Conservation (phyloP, 768 basidiomycete species). For the Phylloporus rhodoxanthus region DNA sequence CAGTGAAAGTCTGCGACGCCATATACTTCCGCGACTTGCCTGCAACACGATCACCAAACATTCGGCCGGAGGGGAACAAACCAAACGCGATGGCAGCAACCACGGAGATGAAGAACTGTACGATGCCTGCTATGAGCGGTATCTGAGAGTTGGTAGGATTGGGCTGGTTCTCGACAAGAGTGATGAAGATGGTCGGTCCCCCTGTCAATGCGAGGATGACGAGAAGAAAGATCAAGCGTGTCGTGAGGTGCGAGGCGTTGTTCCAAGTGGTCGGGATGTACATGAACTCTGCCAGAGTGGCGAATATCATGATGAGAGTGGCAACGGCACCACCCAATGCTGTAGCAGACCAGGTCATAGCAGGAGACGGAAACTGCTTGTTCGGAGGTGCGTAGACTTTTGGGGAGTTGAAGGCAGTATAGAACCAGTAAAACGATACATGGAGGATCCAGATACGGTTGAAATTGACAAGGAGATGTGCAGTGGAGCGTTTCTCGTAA, state of each 20-base stretch:
- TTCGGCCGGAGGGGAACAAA: conserved; percentile 89
- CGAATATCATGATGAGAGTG: conserved; percentile 87
- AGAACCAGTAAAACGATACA: conserved; percentile 91
- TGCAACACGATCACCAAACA: conserved; percentile 98
- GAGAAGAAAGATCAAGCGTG: conserved; percentile 86
- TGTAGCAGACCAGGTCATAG: conserved; percentile 93
- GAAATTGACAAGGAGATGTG: conserved; percentile 96
- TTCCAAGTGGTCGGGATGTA: conserved; percentile 99
- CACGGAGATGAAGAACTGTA: conserved; percentile 90
- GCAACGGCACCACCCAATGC: conserved; percentile 96
- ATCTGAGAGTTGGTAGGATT: conserved; percentile 48
- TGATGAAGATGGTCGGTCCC: conserved; percentile 92
- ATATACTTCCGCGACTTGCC: conserved; percentile 98
- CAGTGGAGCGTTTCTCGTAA: conserved; percentile 88
- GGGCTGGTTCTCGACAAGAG: conserved; percentile 66
- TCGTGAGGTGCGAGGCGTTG: conserved; percentile 94
- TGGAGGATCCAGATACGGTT: conserved; percentile 99
- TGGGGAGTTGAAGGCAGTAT: conserved; percentile 96
- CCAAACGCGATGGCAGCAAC: conserved; percentile 78
- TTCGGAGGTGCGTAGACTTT: conserved; percentile 76
- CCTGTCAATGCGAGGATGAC: conserved; percentile 89
- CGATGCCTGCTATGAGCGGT: conserved; percentile 86
- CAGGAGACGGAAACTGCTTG: conserved; percentile 62
- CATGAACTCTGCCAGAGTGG: conserved; percentile 90
- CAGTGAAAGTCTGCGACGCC: conserved; percentile 98